Evolutionary conservation across 805 yeast genomes (phyloP).

Genomic region (Ogataea zsoltii): DNA sequence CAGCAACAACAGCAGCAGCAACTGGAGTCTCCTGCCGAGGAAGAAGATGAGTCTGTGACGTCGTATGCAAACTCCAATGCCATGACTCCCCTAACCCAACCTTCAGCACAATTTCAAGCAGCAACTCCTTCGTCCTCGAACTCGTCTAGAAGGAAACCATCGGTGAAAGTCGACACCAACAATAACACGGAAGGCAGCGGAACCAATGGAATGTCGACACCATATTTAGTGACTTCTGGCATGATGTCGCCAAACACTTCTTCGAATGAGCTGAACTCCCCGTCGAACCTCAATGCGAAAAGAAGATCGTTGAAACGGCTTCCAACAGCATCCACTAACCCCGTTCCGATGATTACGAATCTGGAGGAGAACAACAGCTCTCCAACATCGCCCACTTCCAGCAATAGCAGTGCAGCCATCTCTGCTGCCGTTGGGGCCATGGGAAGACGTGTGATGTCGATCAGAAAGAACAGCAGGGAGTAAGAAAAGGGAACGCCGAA

Average conservation of each 20-base stretch:
- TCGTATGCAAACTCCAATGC: slow-evolving; percentile 17
- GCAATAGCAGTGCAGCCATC: slow-evolving; percentile 12
- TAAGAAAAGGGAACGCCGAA: too few species aligned
- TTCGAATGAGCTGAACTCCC: slow-evolving; percentile 18
- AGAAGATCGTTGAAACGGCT: slow-evolving; percentile 20
- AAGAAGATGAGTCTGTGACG: slow-evolving; percentile 19
- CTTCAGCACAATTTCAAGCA: slow-evolving; percentile 22
- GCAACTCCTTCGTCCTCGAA: slow-evolving; percentile 32
- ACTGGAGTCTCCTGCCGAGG: slow-evolving; percentile 19
- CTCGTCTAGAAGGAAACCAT: slow-evolving; percentile 23
- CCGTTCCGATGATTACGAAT: slow-evolving; percentile 34
- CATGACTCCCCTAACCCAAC: slow-evolving; percentile 25
- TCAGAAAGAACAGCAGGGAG: slow-evolving; percentile 25
- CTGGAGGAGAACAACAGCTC: slow-evolving; percentile 18
- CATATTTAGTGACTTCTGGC: slow-evolving; percentile 67
- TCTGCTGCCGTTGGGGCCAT: slow-evolving; percentile 22
- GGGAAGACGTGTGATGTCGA: slow-evolving; percentile 30
- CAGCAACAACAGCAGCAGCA: slow-evolving; percentile 18
- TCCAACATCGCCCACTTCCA: slow-evolving; percentile 11
- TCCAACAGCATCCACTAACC: slow-evolving; percentile 27
- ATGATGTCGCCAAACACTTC: slow-evolving; percentile 50
- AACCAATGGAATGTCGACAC: slow-evolving; percentile 59
- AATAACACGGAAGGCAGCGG: slow-evolving; percentile 34
- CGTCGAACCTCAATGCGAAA: slow-evolving; percentile 10
- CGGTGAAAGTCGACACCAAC: slow-evolving; percentile 39